These are phyloP conservation scores for Lentinus brumalis DNA, from an alignment of 768 basidiomycete genomes.

Conservation along the genomic window DNA sequence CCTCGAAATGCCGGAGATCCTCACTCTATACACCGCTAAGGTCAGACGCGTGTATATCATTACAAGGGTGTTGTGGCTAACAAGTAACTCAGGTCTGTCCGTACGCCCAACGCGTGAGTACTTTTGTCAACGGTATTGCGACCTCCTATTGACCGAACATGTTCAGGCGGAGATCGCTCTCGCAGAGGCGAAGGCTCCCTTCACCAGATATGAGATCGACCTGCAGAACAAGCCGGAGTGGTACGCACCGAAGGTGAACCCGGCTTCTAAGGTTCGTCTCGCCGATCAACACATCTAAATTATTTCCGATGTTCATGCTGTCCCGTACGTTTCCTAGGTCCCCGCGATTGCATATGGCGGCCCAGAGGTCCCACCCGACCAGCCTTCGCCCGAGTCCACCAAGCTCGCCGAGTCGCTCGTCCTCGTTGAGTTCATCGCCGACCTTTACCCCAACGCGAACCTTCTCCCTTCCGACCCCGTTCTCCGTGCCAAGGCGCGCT, in stretches of 20 bases:
- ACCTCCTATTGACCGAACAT: no score
- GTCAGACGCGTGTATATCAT: not conserved
- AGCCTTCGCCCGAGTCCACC: constrained; percentile 58
- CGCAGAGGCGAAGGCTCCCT: constrained; percentile 51
- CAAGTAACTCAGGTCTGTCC: constrained; percentile 49
- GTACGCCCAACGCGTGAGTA: constrained; percentile 56
- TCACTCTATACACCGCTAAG: constrained; percentile 24
- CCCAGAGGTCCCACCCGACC: constrained; percentile 53
- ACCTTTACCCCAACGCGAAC: constrained; percentile 49
- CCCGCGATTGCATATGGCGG: constrained; percentile 69
- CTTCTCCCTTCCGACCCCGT: constrained; percentile 61
- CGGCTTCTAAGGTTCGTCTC: constrained; percentile 58
- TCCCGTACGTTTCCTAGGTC: constrained; percentile 37
- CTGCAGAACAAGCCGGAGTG: constrained; percentile 69
- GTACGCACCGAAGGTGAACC: constrained; percentile 68
- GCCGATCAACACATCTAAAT: not conserved
- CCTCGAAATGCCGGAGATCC: no score
- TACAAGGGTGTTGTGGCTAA: no score
- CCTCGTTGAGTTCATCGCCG: constrained; percentile 67
- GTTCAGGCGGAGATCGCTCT: constrained; percentile 61
- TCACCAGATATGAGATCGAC: constrained; percentile 58
- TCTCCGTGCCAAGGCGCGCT: constrained; percentile 56
- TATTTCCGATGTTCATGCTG: not conserved
- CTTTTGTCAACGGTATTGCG: no score
- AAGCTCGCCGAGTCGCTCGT: constrained; percentile 69